A percentile compares a stretch with the other conserved stretches of the same genome.
These are phyloP conservation scores for Keithomyces neogunnii DNA, from an alignment of 2,329 filamentous ascomycete species.

Conservation along the genomic window DNA sequence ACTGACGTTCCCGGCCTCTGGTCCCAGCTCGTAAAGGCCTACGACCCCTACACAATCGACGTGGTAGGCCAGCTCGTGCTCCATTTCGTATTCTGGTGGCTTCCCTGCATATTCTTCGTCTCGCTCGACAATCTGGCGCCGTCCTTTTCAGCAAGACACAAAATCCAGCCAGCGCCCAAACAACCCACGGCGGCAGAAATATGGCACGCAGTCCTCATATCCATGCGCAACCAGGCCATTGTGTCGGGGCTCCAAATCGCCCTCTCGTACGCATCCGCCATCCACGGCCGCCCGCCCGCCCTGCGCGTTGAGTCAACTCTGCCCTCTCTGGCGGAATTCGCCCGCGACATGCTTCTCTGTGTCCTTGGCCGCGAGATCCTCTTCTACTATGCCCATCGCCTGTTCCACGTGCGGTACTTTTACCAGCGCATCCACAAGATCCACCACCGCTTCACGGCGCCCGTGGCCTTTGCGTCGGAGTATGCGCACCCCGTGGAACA, in stretches of 20 bases:
- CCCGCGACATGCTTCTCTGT: slow-evolving; percentile 31
- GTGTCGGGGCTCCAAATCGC: slow-evolving; percentile 23
- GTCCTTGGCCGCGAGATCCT: slow-evolving; percentile 36
- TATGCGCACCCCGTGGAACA: slow-evolving; percentile 51
- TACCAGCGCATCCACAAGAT: slow-evolving; percentile 46
- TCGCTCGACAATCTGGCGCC: slow-evolving; percentile 35
- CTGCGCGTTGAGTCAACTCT: slow-evolving; percentile 30
- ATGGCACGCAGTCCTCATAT: slow-evolving; percentile 31
- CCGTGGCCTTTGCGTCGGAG: slow-evolving; percentile 45
- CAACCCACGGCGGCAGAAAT: slow-evolving; percentile 39
- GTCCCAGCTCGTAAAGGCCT: slow-evolving; percentile 13
- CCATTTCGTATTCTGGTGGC: slow-evolving; percentile 38
- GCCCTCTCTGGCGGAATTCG: slow-evolving; percentile 27
- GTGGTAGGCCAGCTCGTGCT: slow-evolving; percentile 29
- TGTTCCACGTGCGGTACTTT: slow-evolving; percentile 38
- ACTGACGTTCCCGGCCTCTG: slow-evolving; percentile 8
- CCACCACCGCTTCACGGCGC: slow-evolving; percentile 48
- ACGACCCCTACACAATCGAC: slow-evolving; percentile 27
- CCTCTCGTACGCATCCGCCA: slow-evolving; percentile 11
- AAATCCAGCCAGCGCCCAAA: slow-evolving; percentile 42
- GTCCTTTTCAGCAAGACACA: slow-evolving; percentile 39
- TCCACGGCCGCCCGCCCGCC: slow-evolving; percentile 15
- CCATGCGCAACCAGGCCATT: slow-evolving; percentile 38
- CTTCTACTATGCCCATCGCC: slow-evolving; percentile 49
- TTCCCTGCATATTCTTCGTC: slow-evolving; percentile 33